Evolutionary conservation across 139 green algal species (phyloP).

Genomic region (Volvox reticuliferus): DNA sequence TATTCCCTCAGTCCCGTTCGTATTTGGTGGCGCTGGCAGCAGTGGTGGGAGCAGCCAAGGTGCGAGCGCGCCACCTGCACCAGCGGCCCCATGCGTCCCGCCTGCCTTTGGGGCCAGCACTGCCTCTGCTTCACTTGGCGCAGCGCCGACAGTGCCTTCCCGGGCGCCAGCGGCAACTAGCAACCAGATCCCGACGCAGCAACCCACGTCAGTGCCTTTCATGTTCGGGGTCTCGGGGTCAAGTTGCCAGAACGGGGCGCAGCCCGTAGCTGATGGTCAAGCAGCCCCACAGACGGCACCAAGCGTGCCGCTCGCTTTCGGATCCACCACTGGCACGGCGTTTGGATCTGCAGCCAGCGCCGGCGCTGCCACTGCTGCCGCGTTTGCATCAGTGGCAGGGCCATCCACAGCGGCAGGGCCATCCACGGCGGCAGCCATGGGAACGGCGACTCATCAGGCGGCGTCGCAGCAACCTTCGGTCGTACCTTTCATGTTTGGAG

Average conservation of each 20-base stretch:
- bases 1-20: not conserved
- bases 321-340: no score
- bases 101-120: not conserved
- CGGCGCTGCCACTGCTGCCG: not conserved
- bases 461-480: no score
- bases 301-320: no score
- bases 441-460: no score
- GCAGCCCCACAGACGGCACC: no score
- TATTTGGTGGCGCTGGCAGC: conserved; percentile 10
- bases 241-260: not conserved
- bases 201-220: not conserved
- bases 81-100: not conserved
- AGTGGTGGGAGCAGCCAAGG: not conserved
- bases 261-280: not conserved
- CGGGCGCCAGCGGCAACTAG: not conserved
- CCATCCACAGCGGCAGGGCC: no score
- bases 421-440: no score
- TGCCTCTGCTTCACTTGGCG: not conserved
- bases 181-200: not conserved
- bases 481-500: no score
- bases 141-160: not conserved
- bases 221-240: not conserved
- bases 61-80: not conserved
- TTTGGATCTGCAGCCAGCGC: no score
- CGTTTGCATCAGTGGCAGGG: not conserved